phyloP scores from a whole-genome alignment of 2,329 filamentous ascomycete genomes.

The Aspergillus ustus region DNA sequence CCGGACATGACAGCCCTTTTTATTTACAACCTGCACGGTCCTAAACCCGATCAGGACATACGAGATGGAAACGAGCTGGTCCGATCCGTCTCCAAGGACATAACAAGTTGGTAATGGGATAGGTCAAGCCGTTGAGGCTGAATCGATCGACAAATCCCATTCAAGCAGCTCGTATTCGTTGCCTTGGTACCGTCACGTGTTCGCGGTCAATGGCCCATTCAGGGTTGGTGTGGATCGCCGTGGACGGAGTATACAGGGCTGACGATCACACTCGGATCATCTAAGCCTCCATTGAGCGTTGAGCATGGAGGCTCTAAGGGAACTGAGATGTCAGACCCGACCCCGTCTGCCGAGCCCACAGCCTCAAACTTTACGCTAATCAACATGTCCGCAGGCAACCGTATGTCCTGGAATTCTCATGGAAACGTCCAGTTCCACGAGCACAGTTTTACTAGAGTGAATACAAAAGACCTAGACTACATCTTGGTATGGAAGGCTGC shows the following conservation, averaged over 20 bases:
- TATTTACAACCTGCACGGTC: neutral
- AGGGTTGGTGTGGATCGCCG: neutral
- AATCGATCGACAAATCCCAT: neutral
- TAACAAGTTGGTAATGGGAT: neutral
- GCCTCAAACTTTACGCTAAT: neutral
- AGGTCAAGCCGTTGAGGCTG: neutral
- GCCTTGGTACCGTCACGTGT: neutral
- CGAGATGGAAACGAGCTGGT: neutral
- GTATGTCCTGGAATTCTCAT: neutral
- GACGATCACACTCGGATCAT: neutral
- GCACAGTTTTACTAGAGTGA: too few relatives aligned
- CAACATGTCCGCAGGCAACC: neutral
- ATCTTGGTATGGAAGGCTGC: too few relatives aligned
- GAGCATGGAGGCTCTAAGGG: too few relatives aligned
- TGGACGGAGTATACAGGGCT: neutral
- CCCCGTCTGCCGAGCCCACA: neutral
- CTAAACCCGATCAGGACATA: neutral
- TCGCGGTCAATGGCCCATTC: neutral
- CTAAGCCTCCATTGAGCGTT: too few relatives aligned
- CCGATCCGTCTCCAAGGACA: neutral
- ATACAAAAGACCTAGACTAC: too few relatives aligned
- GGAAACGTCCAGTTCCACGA: too few relatives aligned
- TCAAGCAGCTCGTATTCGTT: conserved; percentile 2
- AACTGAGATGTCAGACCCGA: neutral
- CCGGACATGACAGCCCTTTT: neutral